Evolutionary conservation across 2,329 filamentous ascomycete species (phyloP).

Genomic region (Venturia aucupariae): DNA sequence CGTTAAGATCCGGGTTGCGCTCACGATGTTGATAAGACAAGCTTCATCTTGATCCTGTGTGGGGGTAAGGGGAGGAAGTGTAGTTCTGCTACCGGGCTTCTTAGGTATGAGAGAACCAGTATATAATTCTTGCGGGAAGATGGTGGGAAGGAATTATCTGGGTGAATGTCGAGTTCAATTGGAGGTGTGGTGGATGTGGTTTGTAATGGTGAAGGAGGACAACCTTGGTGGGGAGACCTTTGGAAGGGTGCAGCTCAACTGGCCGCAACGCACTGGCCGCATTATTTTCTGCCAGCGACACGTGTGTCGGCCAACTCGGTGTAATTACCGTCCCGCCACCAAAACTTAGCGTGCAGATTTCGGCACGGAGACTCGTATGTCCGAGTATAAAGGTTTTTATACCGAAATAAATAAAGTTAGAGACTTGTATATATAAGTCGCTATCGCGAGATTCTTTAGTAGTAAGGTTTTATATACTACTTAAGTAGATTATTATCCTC

Average conservation of each 20-base stretch:
- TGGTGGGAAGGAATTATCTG: not conserved
- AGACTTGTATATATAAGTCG: no score
- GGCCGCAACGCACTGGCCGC: no score
- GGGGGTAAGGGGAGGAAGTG: not conserved
- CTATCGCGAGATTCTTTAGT: not conserved
- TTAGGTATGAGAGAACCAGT: not conserved
- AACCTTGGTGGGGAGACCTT: no score
- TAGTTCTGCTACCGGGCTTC: not conserved
- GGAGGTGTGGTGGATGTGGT: not conserved
- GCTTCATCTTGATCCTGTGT: conserved; percentile 51
- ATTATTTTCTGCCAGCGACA: no score
- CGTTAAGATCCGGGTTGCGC: conserved; percentile 25
- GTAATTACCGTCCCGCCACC: no score
- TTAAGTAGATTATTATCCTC: not conserved
- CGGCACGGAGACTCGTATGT: no score
- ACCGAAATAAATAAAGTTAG: not conserved
- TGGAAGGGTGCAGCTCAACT: no score
- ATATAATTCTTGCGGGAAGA: not conserved
- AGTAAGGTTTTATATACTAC: not conserved
- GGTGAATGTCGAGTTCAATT: not conserved
- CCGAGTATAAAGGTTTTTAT: no score
- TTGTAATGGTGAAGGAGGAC: not conserved
- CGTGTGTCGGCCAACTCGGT: no score
- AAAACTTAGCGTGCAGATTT: no score
- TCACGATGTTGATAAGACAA: conserved; percentile 80